These are phyloP conservation scores for Irpex rosettiformis DNA, from an alignment of 1,284 basidiomycete genomes.

Conservation along the genomic window DNA sequence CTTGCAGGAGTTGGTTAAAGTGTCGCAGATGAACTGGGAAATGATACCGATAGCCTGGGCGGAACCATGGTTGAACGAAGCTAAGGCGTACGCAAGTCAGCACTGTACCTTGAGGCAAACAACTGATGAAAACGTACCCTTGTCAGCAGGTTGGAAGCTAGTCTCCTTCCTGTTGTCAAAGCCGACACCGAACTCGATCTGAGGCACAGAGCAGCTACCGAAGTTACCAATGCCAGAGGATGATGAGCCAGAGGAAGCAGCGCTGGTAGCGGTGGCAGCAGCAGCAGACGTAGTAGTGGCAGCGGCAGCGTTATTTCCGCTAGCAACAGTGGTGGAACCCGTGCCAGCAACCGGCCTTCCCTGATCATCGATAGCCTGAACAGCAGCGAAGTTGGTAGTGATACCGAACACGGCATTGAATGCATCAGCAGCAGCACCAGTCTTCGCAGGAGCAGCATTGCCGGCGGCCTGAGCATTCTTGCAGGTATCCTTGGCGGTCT, in stretches of 20 bases:
- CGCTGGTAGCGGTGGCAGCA: slow-evolving; percentile 13
- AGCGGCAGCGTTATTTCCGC: slow-evolving; percentile 4
- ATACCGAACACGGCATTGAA: slow-evolving; percentile 58
- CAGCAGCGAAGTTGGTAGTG: slow-evolving; percentile 28
- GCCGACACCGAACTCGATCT: slow-evolving; percentile 58
- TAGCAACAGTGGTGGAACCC: slow-evolving; percentile 12
- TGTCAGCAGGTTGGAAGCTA: slow-evolving; percentile 46
- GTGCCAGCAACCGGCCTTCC: slow-evolving; percentile 20
- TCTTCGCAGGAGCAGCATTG: slow-evolving; percentile 36
- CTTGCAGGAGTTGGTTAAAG: slow-evolving; percentile 45
- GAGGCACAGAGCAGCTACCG: slow-evolving; percentile 50
- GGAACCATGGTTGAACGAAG: slow-evolving; percentile 46
- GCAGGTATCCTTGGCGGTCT: slow-evolving; percentile 49
- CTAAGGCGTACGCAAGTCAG: slow-evolving; percentile 21
- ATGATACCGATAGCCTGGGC: slow-evolving; percentile 55
- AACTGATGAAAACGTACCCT: slow-evolving; percentile 28
- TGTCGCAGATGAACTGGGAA: slow-evolving; percentile 53
- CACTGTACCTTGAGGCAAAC: background rate
- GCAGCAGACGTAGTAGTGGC: slow-evolving; percentile 14
- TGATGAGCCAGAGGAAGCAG: slow-evolving; percentile 22
- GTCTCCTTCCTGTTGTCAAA: slow-evolving; percentile 59
- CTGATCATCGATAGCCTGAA: slow-evolving; percentile 26
- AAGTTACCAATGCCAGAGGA: slow-evolving; percentile 42
- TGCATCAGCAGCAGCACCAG: slow-evolving; percentile 52
- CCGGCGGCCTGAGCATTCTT: slow-evolving; percentile 41